These are phyloP conservation scores for Ensete glaucum DNA, from an alignment of 176 grass and related monocot genomes.

Conservation along the genomic window DNA sequence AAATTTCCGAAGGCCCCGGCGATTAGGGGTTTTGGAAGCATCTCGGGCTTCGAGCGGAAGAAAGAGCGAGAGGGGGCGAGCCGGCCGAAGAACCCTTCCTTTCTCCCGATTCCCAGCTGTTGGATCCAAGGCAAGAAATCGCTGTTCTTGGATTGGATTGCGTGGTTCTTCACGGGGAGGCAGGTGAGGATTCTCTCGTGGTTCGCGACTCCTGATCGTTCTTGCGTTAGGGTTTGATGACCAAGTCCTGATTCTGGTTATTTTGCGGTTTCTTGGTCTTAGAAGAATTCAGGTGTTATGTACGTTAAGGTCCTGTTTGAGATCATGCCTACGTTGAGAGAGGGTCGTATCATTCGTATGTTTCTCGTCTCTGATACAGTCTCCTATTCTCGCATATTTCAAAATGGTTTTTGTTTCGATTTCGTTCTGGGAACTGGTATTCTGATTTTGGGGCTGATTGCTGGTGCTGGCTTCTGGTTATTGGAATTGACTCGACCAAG, in stretches of 20 bases:
- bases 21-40: constrained; percentile 19
- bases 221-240: not conserved
- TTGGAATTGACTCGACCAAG: not conserved
- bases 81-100: not conserved
- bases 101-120: not conserved
- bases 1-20: constrained; percentile 4
- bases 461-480: not conserved
- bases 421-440: not conserved
- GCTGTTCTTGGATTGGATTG: not conserved
- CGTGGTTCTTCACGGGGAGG: not conserved
- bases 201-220: not conserved
- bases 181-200: not conserved
- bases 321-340: not conserved
- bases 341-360: not conserved
- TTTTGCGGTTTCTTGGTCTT: not conserved
- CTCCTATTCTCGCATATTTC: not conserved
- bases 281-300: not conserved
- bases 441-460: not conserved
- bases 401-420: not conserved
- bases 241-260: not conserved
- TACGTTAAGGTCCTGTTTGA: not conserved
- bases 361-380: not conserved
- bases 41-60: not conserved
- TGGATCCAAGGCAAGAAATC: not conserved
- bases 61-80: not conserved